Evolutionary conservation across 164 flowering plant genomes (phyloP), one percentile per base, ranked within the genome.

Genomic region (Vitis cinerea): DNA sequence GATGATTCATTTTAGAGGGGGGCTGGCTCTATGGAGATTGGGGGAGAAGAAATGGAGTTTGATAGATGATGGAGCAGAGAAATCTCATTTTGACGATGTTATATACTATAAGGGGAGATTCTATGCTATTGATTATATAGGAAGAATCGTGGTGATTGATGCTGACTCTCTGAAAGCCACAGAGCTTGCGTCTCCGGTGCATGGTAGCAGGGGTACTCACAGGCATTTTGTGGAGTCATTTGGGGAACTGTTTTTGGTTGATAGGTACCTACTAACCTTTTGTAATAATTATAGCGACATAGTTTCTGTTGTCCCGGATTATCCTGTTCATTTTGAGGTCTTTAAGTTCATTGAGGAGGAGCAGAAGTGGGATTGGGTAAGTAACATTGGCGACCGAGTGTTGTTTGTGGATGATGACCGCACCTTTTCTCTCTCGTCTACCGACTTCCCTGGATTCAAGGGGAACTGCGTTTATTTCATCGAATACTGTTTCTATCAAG

Each of bases 131-230:
- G 71, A 75, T 31, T 19, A 52, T 30, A 53, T 37, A 63, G 78
- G 78, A 1, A 67, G 52, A 12, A 60, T 71, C 14, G 71, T 17
- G 6, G 66, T 74, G 78, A 66, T 75, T 19, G 68, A 71, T 31
- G 23, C 1, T 19, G 23, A 19, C 23, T 19, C 23, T 19, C 23
- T 19, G 23, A 19, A 19, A 19, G 23, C 23, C 23, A 19, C 23
- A 19, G 23, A 19, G 23, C 23, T 19, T 19, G 23, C 23, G 23
- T 19, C 23, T 19, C 23, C 23, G 23, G 23, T 19, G 23, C 23
- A 19, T 19, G 23, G 23, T 1, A 19, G 23, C 1, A 19, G 23
- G 23, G 23, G 23, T 19, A 19, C 0, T 19, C 23, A 19, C 23
- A 19, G 23, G 23, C 23, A 19, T 1, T 19, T 19, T 19, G 23